phyloP scores from a whole-genome alignment of 805 yeast species.

The Spathaspora passalidarum region DNA sequence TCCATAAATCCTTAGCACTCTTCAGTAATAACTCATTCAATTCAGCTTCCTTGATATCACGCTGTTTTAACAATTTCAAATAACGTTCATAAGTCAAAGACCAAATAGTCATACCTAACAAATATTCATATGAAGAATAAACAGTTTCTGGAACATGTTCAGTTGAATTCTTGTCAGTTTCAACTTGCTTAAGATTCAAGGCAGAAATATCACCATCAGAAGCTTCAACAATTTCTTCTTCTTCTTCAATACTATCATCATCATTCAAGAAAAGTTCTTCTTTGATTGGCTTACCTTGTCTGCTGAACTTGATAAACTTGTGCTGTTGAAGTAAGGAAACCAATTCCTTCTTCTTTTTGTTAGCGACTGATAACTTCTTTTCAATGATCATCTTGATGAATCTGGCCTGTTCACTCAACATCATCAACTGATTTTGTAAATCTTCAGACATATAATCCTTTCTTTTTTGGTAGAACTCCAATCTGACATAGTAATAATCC shows the following conservation, averaged over 20 bases:
- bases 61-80: constrained; percentile 70
- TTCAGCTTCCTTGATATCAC: constrained; percentile 69
- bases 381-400: constrained; percentile 90
- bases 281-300: constrained; percentile 61
- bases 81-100: constrained; percentile 88
- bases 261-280: constrained; percentile 22
- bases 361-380: constrained; percentile 62
- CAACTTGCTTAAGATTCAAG: constrained; percentile 7
- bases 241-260: constrained; percentile 34
- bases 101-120: constrained; percentile 92
- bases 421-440: constrained; percentile 71
- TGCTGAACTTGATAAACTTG: constrained; percentile 76
- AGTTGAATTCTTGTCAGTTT: constrained; percentile 20
- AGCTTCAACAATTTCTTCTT: constrained; percentile 38
- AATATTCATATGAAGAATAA: constrained; percentile 74
- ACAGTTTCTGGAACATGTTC: constrained; percentile 51
- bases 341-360: constrained; percentile 65
- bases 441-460: constrained; percentile 74
- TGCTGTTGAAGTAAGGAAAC: constrained; percentile 58
- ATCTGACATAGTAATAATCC: constrained; percentile 82
- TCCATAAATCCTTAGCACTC: constrained; percentile 88
- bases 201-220: constrained; percentile 20
- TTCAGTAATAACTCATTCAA: constrained; percentile 61
- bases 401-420: constrained; percentile 77
- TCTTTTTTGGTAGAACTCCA: constrained; percentile 87